Percentiles rank a stretch among this genome's conserved stretches.
Conservation (phyloP, 2,329 filamentous ascomycete species). For the Penicillium sp. region DNA sequence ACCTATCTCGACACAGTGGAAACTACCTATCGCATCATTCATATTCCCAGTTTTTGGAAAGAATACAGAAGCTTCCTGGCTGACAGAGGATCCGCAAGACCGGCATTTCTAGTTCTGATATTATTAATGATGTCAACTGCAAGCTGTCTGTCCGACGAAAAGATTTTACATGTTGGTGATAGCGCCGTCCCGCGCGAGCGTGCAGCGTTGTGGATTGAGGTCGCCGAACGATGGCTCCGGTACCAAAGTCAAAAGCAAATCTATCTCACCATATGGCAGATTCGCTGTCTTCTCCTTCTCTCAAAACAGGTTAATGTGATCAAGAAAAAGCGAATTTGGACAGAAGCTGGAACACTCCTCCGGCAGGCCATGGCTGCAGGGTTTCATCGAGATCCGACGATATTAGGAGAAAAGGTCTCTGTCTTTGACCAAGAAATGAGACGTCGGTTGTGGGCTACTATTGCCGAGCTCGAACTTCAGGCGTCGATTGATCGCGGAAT, state of each 20-base stretch:
- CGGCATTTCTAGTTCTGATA: slow-evolving; percentile 23
- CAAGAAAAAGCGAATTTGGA: slow-evolving; percentile 57
- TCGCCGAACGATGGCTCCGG: slow-evolving; percentile 22
- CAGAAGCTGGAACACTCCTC: slow-evolving; percentile 51
- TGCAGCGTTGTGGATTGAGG: slow-evolving; percentile 23
- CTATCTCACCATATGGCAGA: slow-evolving; percentile 53
- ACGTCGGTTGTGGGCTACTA: slow-evolving; percentile 55
- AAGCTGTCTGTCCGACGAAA: slow-evolving; percentile 14
- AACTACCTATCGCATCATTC: slow-evolving; percentile 26
- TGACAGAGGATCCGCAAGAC: slow-evolving; percentile 14
- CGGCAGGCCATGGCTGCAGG: slow-evolving; percentile 55
- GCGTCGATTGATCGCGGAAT: slow-evolving; percentile 55
- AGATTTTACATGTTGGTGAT: slow-evolving; percentile 22
- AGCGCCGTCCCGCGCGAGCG: slow-evolving; percentile 22
- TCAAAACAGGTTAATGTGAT: slow-evolving; percentile 53
- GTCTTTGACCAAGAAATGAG: slow-evolving; percentile 55
- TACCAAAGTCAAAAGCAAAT: slow-evolving; percentile 56
- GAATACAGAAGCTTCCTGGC: slow-evolving; percentile 26
- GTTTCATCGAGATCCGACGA: slow-evolving; percentile 53
- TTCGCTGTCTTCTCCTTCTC: slow-evolving; percentile 53
- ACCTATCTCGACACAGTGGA: slow-evolving; percentile 31
- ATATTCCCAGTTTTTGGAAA: slow-evolving; percentile 26
- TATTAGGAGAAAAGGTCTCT: slow-evolving; percentile 40
- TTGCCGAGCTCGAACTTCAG: slow-evolving; percentile 58
- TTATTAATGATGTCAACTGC: slow-evolving; percentile 26